Evolutionary conservation across 208 protist genomes (phyloP).

Genomic region (Strigomonas culicis): DNA sequence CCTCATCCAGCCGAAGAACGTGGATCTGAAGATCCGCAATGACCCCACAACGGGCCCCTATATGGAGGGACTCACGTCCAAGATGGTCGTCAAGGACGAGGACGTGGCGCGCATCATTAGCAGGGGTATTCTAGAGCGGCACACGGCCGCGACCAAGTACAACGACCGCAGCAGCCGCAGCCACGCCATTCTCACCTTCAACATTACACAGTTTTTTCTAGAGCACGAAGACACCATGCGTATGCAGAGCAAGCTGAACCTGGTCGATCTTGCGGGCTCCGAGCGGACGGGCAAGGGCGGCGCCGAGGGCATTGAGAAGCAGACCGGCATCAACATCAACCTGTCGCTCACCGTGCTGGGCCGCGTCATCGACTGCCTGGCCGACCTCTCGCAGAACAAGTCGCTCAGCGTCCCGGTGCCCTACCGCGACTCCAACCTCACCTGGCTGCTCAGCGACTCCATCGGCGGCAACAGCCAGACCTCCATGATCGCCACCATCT

Average conservation of each 20-base stretch:
- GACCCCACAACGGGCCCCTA: conserved; percentile 52
- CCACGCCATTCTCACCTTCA: conserved; percentile 87
- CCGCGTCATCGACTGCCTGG: conserved; percentile 82
- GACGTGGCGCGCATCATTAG: conserved; percentile 60
- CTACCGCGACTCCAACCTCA: conserved; percentile 86
- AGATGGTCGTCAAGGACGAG: conserved; percentile 46
- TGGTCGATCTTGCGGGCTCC: conserved; percentile 95
- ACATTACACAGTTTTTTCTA: conserved; percentile 58
- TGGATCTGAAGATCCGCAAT: conserved; percentile 72
- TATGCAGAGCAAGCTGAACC: conserved; percentile 76
- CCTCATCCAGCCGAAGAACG: conserved; percentile 29
- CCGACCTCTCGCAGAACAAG: conserved; percentile 42
- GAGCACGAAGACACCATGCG: conserved; percentile 28
- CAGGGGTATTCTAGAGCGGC: conserved; percentile 65
- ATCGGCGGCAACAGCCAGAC: conserved; percentile 93
- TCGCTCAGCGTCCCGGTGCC: conserved; percentile 39
- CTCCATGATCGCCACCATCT: conserved; percentile 94
- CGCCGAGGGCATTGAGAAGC: conserved; percentile 55
- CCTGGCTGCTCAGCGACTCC: conserved; percentile 86
- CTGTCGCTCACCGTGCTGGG: conserved; percentile 85
- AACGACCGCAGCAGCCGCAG: conserved; percentile 89
- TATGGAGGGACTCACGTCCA: conserved; percentile 66
- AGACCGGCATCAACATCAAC: conserved; percentile 92
- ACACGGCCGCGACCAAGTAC: conserved; percentile 84
- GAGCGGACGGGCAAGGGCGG: conserved; percentile 71